Evolutionary conservation across 805 yeast genomes (phyloP), one percentile per base, ranked within the genome.

Genomic region (Helenozyma rhizophorensis): DNA sequence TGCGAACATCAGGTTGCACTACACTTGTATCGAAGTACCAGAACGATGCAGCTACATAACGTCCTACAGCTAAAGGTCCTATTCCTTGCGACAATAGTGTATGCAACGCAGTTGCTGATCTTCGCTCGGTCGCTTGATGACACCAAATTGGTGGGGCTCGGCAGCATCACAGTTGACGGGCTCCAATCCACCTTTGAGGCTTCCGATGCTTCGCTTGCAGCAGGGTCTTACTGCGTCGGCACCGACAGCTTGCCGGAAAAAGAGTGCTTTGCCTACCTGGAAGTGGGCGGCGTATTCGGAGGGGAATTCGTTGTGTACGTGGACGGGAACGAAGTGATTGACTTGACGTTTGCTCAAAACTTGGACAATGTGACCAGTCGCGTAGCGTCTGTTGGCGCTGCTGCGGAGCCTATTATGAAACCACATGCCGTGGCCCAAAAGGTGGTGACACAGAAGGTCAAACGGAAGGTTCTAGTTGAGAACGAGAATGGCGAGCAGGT

Each of bases 251-350:
- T 61, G 5, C 36, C 43, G 6, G 37, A 46, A 32, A 50, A 51
- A 19, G 59, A 51, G n/a, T 65, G 71, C 33, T 61, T 66, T 34
- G 36, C 53, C 5, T 53, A 46, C 16, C 36, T 32, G 23, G 43
- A 45, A 27, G 18, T 29, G 17, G 27, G 21, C 7, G 28, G 14
- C 9, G 14, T 10, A 4, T 27, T 43, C 11, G 28, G 18, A 6
- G 50, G 50, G 4, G 25, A 30, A 6, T 45, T 45, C 30, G 36
- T 26, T 5, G 19, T 41, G 4, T 21, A 21, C 13, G 30, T 41
- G 6, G 34, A 26, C 3, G 15, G 9, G 14, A 40, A 42, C 18
- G n/a, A 25, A 3, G 19, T 42, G 6, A 21, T 21, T 2, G 23
- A 23, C n/a, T 17, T 43, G 14, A 29, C 40, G 9, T 35, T 40